phyloP scores from a whole-genome alignment of 192 early-diverging fungal species.

The Coemansia pectinata region DNA sequence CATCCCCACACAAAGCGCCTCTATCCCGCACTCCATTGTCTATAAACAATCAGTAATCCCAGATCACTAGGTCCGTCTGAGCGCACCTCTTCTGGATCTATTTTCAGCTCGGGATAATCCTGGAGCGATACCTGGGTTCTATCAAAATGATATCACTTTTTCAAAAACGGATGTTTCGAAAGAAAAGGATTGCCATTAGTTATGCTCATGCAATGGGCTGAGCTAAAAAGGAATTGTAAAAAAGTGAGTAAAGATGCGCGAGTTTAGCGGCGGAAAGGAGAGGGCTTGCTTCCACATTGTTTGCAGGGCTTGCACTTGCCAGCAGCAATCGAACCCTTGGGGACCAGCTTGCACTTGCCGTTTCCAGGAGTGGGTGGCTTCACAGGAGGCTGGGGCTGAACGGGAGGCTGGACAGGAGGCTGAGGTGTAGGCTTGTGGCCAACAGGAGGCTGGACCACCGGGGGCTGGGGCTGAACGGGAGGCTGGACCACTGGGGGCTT shows the following conservation, averaged over 20 bases:
- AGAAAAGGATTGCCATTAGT: constrained; percentile 3
- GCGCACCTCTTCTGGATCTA: not conserved
- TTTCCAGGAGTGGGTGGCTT: not conserved
- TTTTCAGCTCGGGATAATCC: not conserved
- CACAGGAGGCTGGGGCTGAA: not conserved
- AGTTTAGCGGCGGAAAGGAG: constrained; percentile 40
- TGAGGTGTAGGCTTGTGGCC: not conserved
- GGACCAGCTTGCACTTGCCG: constrained; percentile 55
- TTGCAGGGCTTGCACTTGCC: constrained; percentile 59
- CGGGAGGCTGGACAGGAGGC: not conserved
- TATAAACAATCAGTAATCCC: not conserved
- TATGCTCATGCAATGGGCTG: not conserved
- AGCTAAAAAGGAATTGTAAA: not conserved
- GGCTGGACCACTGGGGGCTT: not conserved
- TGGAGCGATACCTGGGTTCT: not conserved
- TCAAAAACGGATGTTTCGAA: constrained; percentile 1
- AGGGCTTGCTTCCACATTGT: constrained; percentile 31
- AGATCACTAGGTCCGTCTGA: not conserved
- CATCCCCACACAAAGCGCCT: not conserved
- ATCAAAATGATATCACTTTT: not conserved
- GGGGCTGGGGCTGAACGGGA: no score
- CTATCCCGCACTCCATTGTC: not conserved
- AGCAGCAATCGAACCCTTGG: constrained; percentile 55
- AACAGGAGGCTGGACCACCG: not conserved
- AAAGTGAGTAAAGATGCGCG: not conserved